Evolutionary conservation across 2,329 filamentous ascomycete species (phyloP).

Genomic region (Fusarium buxicola): DNA sequence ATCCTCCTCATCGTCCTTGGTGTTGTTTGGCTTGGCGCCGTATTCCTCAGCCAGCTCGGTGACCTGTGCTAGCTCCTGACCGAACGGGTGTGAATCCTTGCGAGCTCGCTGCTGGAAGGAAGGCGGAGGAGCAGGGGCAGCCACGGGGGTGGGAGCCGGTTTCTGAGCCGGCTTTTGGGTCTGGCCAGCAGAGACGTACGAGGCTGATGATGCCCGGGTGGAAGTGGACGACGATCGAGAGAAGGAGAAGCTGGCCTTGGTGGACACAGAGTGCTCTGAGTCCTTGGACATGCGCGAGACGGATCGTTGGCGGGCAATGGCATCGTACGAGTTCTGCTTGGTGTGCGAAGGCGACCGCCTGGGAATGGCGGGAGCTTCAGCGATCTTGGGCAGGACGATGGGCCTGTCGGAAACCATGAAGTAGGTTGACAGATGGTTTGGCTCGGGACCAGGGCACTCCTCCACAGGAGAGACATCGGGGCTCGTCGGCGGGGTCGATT

Average conservation of each 20-base stretch:
- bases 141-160: conserved; percentile 48
- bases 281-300: conserved; percentile 68
- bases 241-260: conserved; percentile 67
- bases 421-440: conserved; percentile 76
- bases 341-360: conserved; percentile 86
- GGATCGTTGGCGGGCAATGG: conserved; percentile 74
- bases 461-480: conserved; percentile 72
- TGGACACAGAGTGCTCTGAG: conserved; percentile 64
- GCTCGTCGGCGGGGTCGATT: conserved; percentile 73
- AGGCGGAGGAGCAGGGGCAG: conserved; percentile 47
- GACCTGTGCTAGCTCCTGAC: conserved; percentile 89
- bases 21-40: conserved; percentile 67
- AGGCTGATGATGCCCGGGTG: conserved; percentile 62
- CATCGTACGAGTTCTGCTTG: conserved; percentile 83
- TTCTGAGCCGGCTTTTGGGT: conserved; percentile 46
- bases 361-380: conserved; percentile 70
- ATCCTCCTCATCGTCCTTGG: conserved; percentile 73
- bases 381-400: conserved; percentile 50
- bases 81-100: conserved; percentile 77
- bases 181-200: conserved; percentile 51
- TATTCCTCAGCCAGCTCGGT: conserved; percentile 95
- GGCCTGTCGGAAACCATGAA: conserved; percentile 66
- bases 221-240: conserved; percentile 69
- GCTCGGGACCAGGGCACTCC: conserved; percentile 66
- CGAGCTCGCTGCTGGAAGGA: conserved; percentile 51